Percentiles rank a stretch among this genome's conserved stretches.
Evolutionary conservation across 805 yeast genomes (phyloP).

Genomic region (Lachancea thermotolerans): DNA sequence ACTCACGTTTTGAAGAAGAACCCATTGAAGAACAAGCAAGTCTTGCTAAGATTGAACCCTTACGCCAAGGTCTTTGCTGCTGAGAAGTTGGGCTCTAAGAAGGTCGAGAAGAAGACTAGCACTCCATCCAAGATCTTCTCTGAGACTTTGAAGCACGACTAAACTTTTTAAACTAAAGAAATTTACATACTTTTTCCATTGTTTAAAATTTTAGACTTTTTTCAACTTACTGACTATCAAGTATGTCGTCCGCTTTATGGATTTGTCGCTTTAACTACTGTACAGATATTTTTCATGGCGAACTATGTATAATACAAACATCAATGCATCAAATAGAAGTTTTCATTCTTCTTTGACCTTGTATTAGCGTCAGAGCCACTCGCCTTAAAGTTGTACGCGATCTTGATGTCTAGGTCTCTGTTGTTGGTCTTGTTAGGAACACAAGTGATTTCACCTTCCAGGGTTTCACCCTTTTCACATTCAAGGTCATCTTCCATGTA

Average conservation of each 20-base stretch:
- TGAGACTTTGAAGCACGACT: conserved; percentile 58
- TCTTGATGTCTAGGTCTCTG: conserved; percentile 81
- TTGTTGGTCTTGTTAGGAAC: conserved; percentile 75
- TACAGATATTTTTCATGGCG: neutral
- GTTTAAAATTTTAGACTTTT: too few relatives aligned
- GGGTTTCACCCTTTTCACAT: conserved; percentile 64
- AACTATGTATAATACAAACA: neutral
- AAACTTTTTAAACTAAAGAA: conserved; percentile 22
- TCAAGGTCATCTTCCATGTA: conserved; percentile 78
- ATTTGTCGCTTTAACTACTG: neutral
- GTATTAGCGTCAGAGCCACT: conserved; percentile 39
- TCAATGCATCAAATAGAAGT: conserved; percentile 66
- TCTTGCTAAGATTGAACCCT: conserved; percentile 97
- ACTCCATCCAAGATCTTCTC: conserved; percentile 70
- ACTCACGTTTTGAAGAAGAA: conserved; percentile 95
- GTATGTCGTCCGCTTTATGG: too few relatives aligned
- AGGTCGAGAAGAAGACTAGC: conserved; percentile 58
- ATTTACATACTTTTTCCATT: too few relatives aligned
- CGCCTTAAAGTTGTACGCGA: conserved; percentile 45
- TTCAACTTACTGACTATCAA: too few relatives aligned
- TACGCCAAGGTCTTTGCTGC: conserved; percentile 96
- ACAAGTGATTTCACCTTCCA: conserved; percentile 66
- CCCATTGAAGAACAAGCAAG: conserved; percentile 99
- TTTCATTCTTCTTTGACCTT: conserved; percentile 54
- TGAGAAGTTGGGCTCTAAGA: conserved; percentile 81